These are phyloP conservation scores for Dichotomopilus funicola DNA, from an alignment of 2,329 filamentous ascomycete genomes.

Conservation along the genomic window DNA sequence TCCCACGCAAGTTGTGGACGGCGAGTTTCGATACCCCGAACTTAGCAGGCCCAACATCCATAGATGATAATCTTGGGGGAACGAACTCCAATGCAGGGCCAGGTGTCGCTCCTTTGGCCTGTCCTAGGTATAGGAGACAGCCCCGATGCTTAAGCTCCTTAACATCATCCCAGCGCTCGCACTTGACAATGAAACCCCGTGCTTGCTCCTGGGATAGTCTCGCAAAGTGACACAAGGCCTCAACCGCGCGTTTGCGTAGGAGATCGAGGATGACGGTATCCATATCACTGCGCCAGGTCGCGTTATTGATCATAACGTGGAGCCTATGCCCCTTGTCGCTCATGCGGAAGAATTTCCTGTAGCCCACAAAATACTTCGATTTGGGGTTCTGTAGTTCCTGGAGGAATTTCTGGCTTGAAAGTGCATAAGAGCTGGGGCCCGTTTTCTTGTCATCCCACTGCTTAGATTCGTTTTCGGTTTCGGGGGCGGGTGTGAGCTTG, in stretches of 20 bases:
- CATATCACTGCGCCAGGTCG: conserved; percentile 51
- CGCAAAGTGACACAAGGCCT: conserved; percentile 39
- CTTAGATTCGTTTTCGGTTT: not conserved
- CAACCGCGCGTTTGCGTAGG: conserved; percentile 42
- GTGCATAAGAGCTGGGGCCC: conserved; percentile 26
- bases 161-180: conserved; percentile 40
- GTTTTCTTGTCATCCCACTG: conserved; percentile 9
- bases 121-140: conserved; percentile 41
- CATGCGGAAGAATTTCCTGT: conserved; percentile 16
- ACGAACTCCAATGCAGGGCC: not conserved
- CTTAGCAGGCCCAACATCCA: conserved; percentile 33
- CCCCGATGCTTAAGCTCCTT: conserved; percentile 35
- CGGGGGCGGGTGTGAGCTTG: not conserved
- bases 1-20: conserved; percentile 46
- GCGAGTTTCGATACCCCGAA: conserved; percentile 34
- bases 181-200: conserved; percentile 37
- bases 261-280: conserved; percentile 43
- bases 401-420: conserved; percentile 31
- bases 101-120: not conserved
- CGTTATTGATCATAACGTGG: conserved; percentile 10
- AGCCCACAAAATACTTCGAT: conserved; percentile 15
- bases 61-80: conserved; percentile 38
- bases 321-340: conserved; percentile 10
- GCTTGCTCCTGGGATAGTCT: conserved; percentile 24
- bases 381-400: conserved; percentile 15